These are phyloP conservation scores for Nannochloris sp. DNA, from an alignment of 139 green algal genomes.

Conservation along the genomic window DNA sequence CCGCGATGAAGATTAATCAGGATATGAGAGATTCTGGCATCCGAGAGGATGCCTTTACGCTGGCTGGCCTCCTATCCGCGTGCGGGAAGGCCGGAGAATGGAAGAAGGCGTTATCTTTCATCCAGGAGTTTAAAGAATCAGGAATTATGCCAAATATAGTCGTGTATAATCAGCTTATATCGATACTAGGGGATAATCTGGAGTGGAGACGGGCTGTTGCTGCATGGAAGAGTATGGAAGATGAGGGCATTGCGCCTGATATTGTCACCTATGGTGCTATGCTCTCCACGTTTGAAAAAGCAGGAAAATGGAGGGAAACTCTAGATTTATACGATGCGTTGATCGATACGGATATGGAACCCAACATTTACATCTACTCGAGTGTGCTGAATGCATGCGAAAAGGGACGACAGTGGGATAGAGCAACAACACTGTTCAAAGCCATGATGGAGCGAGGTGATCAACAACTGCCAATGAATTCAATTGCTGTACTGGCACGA, in stretches of 20 bases:
- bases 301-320: constrained; percentile 23
- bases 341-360: constrained; percentile 7
- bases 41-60: constrained; percentile 68
- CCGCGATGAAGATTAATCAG: constrained; percentile 42
- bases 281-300: constrained; percentile 46
- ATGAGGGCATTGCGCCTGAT: constrained; percentile 49
- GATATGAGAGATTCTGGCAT: constrained; percentile 54
- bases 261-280: constrained; percentile 65
- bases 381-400: constrained; percentile 42
- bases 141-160: constrained; percentile 41
- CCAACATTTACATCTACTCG: constrained; percentile 36
- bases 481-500: constrained; percentile 25
- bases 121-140: constrained; percentile 1
- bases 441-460: constrained; percentile 27
- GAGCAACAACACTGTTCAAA: constrained; percentile 32
- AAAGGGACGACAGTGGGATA: constrained; percentile 30
- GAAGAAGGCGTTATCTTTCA: constrained; percentile 13
- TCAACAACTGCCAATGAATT: constrained; percentile 7
- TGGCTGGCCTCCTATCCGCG: constrained; percentile 64
- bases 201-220: constrained; percentile 55
- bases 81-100: constrained; percentile 12
- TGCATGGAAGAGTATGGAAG: constrained; percentile 15
- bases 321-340: constrained; percentile 25
- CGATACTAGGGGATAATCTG: constrained; percentile 16
- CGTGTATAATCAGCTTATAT: constrained; percentile 31